Evolutionary conservation across 2,329 filamentous ascomycete species (phyloP), one percentile per base, ranked within the genome.

Genomic region (Tolypocladium album): DNA sequence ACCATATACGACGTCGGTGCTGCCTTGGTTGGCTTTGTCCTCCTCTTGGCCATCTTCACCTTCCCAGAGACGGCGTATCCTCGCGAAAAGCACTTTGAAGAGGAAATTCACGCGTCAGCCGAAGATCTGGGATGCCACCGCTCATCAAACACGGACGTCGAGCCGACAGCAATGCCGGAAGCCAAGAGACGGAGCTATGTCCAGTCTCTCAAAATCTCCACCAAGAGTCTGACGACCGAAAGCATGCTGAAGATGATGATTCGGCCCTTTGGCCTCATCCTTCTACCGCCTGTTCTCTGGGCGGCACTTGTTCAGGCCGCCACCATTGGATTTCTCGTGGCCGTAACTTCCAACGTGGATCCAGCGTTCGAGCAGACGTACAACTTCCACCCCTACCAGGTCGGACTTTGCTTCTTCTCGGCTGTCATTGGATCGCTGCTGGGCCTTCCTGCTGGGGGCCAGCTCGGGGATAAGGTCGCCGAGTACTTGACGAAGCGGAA

Each of bases 241-340:
- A 75, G 74, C 38, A 59, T 82, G 2, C 67, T 73, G 58, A 79
- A 74, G 60, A 76, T 85, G 64, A 74, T 78, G 59, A 45, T 78
- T 9, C 78, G 82, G 0, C 82, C 82, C 1, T 66, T 84, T 24
- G 72, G 76, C 2, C 69, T 84, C 36, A 75, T 83, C 13, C 60
- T 75, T 3, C 72, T 85, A 1, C 82, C 82, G 6, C 75, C 79
- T 0, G 78, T 85, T 0, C 69, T 84, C 3, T 84, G 81, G 81
- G 79, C 79, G 3, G 78, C 81, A 13, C 69, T 83, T 3, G 77
- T 82, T 22, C 76, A 81, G 69, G 75, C 81, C 1, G 80, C 79
- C 3, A 82, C 80, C 1, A 81, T 84, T 59, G 81, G 81, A 1
- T 83, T 84, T 65, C 67, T 82, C 1, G 78, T 82, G 0, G 81